phyloP scores from a whole-genome alignment of 1,139 yeast genomes.

The Sugiyamaella japonica region DNA sequence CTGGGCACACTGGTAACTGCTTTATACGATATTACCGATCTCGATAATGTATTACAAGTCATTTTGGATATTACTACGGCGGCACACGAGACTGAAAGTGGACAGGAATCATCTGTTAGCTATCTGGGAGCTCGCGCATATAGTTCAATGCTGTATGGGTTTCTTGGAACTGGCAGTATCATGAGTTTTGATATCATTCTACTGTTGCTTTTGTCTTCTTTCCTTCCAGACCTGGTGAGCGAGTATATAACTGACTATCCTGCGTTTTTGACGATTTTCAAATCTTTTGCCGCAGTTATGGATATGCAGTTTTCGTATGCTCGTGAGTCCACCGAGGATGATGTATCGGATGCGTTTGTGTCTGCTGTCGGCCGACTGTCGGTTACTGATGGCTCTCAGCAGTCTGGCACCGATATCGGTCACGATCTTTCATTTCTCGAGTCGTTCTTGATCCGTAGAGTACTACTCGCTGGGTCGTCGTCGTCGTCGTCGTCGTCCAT shows the following conservation, averaged over 20 bases:
- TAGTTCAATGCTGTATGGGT: constrained; percentile 26
- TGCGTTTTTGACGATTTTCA: constrained; percentile 23
- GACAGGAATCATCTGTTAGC: constrained; percentile 16
- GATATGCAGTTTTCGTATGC: constrained; percentile 15
- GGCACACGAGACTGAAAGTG: background rate
- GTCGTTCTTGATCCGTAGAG: constrained; percentile 1
- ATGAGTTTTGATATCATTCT: constrained; percentile 28
- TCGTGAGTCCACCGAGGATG: background rate
- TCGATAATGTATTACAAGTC: constrained; percentile 21
- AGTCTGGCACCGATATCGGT: background rate
- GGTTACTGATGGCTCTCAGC: constrained; percentile 6
- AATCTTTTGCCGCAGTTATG: constrained; percentile 22
- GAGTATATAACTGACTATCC: constrained; percentile 28
- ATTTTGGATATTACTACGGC: constrained; percentile 1
- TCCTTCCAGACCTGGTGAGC: constrained; percentile 26
- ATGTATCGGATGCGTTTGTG: constrained; percentile 6
- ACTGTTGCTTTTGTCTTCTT: constrained; percentile 26
- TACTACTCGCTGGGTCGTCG: too few species aligned
- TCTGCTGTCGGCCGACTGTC: constrained; percentile 11
- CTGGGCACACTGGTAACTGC: constrained; percentile 28
- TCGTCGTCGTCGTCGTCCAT: too few species aligned
- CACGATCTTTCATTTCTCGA: constrained; percentile 6
- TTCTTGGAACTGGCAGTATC: constrained; percentile 22
- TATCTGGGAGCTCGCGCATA: constrained; percentile 26
- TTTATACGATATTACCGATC: constrained; percentile 26